A percentile compares a stretch with the other conserved stretches of the same genome.
phyloP scores from a whole-genome alignment of 257 asterid species.

The Solanum tacnaense region DNA sequence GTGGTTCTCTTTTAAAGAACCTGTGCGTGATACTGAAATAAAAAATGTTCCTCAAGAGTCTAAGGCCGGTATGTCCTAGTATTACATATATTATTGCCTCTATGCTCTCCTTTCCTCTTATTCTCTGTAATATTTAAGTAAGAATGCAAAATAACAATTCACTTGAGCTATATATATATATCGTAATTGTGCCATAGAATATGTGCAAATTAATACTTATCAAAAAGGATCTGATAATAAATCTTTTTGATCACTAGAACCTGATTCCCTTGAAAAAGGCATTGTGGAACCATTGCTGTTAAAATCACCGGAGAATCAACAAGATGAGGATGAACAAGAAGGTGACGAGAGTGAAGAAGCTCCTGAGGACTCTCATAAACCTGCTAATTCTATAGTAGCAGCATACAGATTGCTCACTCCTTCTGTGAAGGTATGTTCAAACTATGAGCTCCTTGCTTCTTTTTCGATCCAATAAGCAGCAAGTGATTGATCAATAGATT shows the following conservation, averaged over 20 bases:
- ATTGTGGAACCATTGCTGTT: slow-evolving; percentile 60
- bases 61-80: slow-evolving; percentile 10
- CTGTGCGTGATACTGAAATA: slow-evolving; percentile 38
- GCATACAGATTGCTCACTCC: slow-evolving; percentile 95
- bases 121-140: not conserved
- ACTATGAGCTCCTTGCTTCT: not conserved
- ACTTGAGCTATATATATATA: not conserved
- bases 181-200: not conserved
- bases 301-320: slow-evolving; percentile 24
- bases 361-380: slow-evolving; percentile 50
- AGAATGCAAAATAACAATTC: not conserved
- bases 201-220: not conserved
- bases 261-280: slow-evolving; percentile 75
- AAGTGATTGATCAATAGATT: not conserved
- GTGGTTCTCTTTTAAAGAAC: slow-evolving; percentile 80
- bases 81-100: not conserved
- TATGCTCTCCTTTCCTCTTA: not conserved
- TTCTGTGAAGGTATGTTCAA: slow-evolving; percentile 67
- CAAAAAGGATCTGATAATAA: not conserved
- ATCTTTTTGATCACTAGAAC: not conserved
- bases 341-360: slow-evolving; percentile 78
- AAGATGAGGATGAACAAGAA: slow-evolving; percentile 50
- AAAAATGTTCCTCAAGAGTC: slow-evolving; percentile 26
- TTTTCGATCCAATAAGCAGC: not conserved
- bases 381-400: slow-evolving; percentile 68